A percentile compares a stretch with the other conserved stretches of the same genome.
phyloP scores from a whole-genome alignment of 2,329 filamentous ascomycete genomes.

The Zymoseptoria crescenta region DNA sequence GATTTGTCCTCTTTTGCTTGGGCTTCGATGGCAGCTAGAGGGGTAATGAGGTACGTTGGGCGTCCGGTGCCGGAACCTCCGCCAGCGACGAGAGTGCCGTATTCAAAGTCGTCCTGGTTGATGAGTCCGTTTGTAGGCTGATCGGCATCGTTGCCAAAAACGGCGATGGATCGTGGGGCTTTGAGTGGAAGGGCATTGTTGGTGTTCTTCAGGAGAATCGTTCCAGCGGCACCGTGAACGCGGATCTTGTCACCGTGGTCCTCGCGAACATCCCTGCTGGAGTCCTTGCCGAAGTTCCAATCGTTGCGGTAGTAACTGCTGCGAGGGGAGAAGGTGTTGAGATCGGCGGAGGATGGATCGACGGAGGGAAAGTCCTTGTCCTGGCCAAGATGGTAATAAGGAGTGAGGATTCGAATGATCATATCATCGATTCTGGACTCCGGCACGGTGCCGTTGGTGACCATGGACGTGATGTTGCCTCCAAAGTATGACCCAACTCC shows the following conservation, averaged over 20 bases:
- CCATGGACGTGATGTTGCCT: conserved; percentile 38
- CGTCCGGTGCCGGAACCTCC: conserved; percentile 32
- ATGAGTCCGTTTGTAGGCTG: conserved; percentile 39
- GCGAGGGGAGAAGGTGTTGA: conserved; percentile 32
- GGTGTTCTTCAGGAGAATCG: conserved; percentile 43
- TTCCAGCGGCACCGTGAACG: conserved; percentile 30
- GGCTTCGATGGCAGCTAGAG: conserved; percentile 31
- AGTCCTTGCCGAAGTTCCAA: conserved; percentile 68
- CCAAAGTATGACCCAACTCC: conserved; percentile 12
- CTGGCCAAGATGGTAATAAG: conserved; percentile 46
- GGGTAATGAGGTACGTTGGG: conserved; percentile 29
- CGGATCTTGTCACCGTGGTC: conserved; percentile 29
- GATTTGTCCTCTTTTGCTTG: conserved; percentile 7
- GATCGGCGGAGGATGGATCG: conserved; percentile 58
- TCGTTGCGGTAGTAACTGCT: conserved; percentile 51
- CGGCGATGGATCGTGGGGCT: conserved; percentile 38
- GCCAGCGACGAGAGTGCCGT: conserved; percentile 35
- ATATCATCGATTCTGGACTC: conserved; percentile 50
- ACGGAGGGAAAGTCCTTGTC: conserved; percentile 55
- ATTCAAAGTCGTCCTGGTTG: conserved; percentile 17
- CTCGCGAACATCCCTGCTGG: conserved; percentile 33
- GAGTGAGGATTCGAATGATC: conserved; percentile 40
- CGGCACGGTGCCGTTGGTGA: conserved; percentile 46
- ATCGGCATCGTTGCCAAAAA: conserved; percentile 44
- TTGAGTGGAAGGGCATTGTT: conserved; percentile 45